phyloP scores from a whole-genome alignment of 768 basidiomycete genomes.

The Gelatoporia subvermispora region DNA sequence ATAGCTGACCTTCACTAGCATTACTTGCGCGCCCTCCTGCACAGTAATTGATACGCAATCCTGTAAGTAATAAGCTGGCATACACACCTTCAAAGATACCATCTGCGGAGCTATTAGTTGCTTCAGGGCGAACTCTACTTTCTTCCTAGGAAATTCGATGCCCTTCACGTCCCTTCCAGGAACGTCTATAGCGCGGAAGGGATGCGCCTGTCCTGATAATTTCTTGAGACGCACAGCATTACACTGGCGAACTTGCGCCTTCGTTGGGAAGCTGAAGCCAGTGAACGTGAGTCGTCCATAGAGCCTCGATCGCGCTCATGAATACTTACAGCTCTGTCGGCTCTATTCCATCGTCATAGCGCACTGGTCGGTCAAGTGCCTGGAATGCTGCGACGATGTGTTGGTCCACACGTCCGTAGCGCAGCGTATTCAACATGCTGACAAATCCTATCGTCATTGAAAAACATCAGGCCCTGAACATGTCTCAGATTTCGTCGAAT shows the following conservation, averaged over 20 bases:
- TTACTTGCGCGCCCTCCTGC: slow-evolving; percentile 83
- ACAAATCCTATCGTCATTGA: slow-evolving; percentile 44
- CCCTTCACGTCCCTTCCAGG: slow-evolving; percentile 44
- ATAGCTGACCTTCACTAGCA: slow-evolving; percentile 67
- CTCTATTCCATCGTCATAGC: slow-evolving; percentile 67
- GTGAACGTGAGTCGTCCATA: no score
- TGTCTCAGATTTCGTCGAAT: not conserved
- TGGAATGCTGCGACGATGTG: slow-evolving; percentile 46
- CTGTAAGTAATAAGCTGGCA: not conserved
- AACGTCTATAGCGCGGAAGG: slow-evolving; percentile 42
- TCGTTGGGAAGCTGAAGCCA: slow-evolving; percentile 55
- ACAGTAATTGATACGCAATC: not conserved
- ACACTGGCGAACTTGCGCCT: slow-evolving; percentile 66
- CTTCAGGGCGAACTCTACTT: slow-evolving; percentile 44
- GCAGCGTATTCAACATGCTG: slow-evolving; percentile 84
- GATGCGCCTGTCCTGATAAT: slow-evolving; percentile 33
- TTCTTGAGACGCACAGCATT: slow-evolving; percentile 49
- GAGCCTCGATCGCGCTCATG: no score
- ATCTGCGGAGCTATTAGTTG: slow-evolving; percentile 51
- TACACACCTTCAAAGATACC: slow-evolving; percentile 36
- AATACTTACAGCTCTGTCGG: slow-evolving; percentile 72
- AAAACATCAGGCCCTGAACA: not conserved
- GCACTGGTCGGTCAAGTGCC: slow-evolving; percentile 48
- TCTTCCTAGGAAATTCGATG: slow-evolving; percentile 26
- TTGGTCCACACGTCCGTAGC: slow-evolving; percentile 59